Base-by-base conservation (phyloP, 202 grass and related monocot species). In the Alloteropsis angusta region DNA sequence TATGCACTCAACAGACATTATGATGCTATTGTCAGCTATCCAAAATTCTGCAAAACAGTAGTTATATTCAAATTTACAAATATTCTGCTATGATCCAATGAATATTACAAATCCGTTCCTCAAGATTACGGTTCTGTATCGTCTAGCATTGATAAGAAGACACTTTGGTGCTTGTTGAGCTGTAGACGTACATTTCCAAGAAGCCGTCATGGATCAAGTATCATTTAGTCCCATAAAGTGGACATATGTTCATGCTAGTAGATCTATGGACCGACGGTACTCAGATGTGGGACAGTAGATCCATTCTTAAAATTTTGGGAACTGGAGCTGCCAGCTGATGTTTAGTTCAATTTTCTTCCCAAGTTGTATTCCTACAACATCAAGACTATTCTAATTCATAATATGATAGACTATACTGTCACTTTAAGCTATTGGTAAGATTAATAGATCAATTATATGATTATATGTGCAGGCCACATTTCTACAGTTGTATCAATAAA, bases 131-230 rank as follows among this genome's bases (percentile, higher is more conserved):
- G 90, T 19, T 79, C 73, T 17, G 81, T 91, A 36, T 86, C 79
- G 64, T 97, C 70, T 93, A 88, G 93, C 88, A 97, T 75, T 90
- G 86, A 37, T 89, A 86, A 1, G 61, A 93, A 39, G 86, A 97
- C 67, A 78, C 69, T 64, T 60, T 93, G 65, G 81, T 97, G 65
- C 71, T 82, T 55, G 75, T 93, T 26, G 81, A 84, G 68, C 73
- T 89, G 79, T 83, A 93, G 69, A 79, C 78, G 52, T 89, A 93
- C 67, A 83, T 97, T 47, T 41, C 77, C 5, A 52, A 97, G 64
- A 91, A 93, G 70, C 74, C 89, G 65, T 86, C 78, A 3, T 97
- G 90, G 90, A 79, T 93, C 18, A 77, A 76, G 23, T 97, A 93
- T 49, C 90, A 93, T 56, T 86, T 89, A 83, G 59, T 91, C 61